Evolutionary conservation across 2,329 filamentous ascomycete genomes (phyloP), one percentile per base, ranked within the genome.

Genomic region (Paecilomyces sp.): DNA sequence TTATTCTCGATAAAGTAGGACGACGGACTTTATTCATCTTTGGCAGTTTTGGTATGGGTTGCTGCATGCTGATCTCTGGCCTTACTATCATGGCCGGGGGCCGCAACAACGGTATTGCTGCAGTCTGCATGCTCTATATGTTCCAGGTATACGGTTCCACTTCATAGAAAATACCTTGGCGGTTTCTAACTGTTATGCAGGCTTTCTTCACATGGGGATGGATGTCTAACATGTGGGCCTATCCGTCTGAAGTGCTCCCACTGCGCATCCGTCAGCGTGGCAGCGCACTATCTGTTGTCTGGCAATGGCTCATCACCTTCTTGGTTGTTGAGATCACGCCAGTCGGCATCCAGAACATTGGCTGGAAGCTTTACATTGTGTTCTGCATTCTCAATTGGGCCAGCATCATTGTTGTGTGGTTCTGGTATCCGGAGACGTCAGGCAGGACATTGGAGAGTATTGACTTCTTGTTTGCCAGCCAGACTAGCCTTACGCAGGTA

Each of bases 381-480:
- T 76, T 70, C 72, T 71, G 65, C 9, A 65, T 75, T 3, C 71
- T 77, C 68, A 79, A 80, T 62, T 75, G 68, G 56, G 65, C 70
- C 6, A 81, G 81, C 63, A 74, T 82, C 1, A 77, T 78, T 2
- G 71, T 76, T 15, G 73, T 79, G 18, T 79, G 78, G 66, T 65
- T 72, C 56, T 64, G 68, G 33, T 71, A 70, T 36, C 67, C 68
- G 4, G 65, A 70, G 33, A 68, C 67, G 5, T 61, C 64, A 2
- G 61, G 58, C 53, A 60, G 64, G n/a, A 61, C 62, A 11, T 62
- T 68, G 25, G 66, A 70, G 58, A 66, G 69, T 30, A 66, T 75
- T 47, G 71, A 75, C 24, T 61, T 62, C 55, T 28, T 62, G 54
- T 62, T 62, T 25, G 57, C 59, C 1, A 62, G 60, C 41, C 60